Evolutionary conservation across 2,329 filamentous ascomycete genomes (phyloP).

Genomic region (Phoma sp.): DNA sequence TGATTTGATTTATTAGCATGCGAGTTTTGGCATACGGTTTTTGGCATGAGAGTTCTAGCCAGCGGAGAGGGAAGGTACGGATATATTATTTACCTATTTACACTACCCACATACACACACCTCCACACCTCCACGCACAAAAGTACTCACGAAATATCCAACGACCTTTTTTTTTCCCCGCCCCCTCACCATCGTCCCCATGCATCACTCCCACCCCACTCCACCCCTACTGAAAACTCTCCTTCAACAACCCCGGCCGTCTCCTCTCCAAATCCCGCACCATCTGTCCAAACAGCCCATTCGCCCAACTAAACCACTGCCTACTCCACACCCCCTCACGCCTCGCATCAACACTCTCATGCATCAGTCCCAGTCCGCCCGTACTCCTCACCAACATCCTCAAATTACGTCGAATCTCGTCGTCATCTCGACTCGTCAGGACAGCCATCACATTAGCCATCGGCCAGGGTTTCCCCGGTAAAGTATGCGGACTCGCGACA

Average conservation of each 20-base stretch:
- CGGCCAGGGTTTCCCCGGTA: conserved; percentile 57
- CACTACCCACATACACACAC: too few relatives aligned
- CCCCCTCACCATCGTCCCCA: too few relatives aligned
- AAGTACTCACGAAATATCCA: too few relatives aligned
- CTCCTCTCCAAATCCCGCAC: conserved; percentile 54
- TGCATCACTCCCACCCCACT: too few relatives aligned
- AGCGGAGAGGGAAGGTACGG: too few relatives aligned
- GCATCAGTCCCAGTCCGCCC: conserved; percentile 57
- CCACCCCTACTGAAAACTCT: conserved; percentile 44
- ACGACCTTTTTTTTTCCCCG: too few relatives aligned
- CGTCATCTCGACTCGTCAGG: conserved; percentile 56
- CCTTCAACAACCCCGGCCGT: conserved; percentile 52
- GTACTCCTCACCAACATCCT: conserved; percentile 56
- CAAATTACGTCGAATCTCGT: conserved; percentile 53
- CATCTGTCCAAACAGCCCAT: conserved; percentile 59
- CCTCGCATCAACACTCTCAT: conserved; percentile 58
- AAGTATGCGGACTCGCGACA: conserved; percentile 56
- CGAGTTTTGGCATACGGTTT: too few relatives aligned
- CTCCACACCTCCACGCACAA: too few relatives aligned
- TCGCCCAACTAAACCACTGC: conserved; percentile 61
- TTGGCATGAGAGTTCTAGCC: too few relatives aligned
- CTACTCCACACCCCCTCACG: conserved; percentile 53
- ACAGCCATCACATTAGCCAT: conserved; percentile 60
- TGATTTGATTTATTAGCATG: too few relatives aligned
- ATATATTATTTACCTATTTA: too few relatives aligned